Evolutionary conservation across 768 basidiomycete species (phyloP), one percentile per base, ranked within the genome.

Genomic region (Amanita muscaria): DNA sequence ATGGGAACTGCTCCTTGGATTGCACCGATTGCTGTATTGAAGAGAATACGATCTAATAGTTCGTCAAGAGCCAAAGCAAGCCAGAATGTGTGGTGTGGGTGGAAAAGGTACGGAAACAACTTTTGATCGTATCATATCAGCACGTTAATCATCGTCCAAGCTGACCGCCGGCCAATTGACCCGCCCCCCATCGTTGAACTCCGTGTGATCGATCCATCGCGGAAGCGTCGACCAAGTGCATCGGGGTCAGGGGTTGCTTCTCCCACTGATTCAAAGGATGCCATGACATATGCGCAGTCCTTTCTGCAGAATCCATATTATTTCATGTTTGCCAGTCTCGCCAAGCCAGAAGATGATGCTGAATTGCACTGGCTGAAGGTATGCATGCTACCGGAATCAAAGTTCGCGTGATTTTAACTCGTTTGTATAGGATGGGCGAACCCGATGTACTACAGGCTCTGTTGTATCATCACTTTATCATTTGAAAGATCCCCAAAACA

Each of bases 121-220:
- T 8, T 15, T 22, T 42, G 12, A 15, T 18, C 32, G 18, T 39
- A 24, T 25, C 19, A 14, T 30, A 22, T 25, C n/a, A 27, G 38
- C 32, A 21, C 12, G 14, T 19, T 39, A 37, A 21, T 46, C 31
- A 42, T 35, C 46, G 44, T 46, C 41, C 65, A 36, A 86, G 91
- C 89, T 44, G 93, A 94, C 73, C 77, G 92, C n/a, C 74, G 92
- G 29, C 92, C 93, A 2, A 91, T 97, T 59, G 92, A 97, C 69
- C 93, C 93, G 0, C 91, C 92, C 1, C 92, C 93, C 14, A 92
- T 97, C 65, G 81, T 97, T n/a, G 90, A 94, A 62, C 79, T 97
- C 6, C 80, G 85, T 44, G 88, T 96, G 44, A 70, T 88, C 53
- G 85, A 91, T 64, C 80, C 77, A n/a, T 42, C 42, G 18, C 38